These are phyloP conservation scores for Penicillium brasilianum DNA, from an alignment of 2,329 filamentous ascomycete species.

Conservation along the genomic window DNA sequence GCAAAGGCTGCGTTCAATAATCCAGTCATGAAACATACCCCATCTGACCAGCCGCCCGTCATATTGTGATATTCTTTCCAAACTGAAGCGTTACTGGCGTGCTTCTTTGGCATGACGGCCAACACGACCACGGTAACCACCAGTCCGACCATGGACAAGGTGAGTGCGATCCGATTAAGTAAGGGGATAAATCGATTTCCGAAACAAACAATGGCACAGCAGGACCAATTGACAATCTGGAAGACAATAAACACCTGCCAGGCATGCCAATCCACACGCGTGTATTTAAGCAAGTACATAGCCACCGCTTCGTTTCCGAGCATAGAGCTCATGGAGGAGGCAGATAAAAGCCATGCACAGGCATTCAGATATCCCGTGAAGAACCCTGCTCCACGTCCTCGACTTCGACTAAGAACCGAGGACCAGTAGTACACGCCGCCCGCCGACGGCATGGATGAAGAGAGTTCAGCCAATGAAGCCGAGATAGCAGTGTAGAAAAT, in stretches of 20 bases:
- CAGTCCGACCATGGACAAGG: conserved; percentile 56
- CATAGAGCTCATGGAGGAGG: conserved; percentile 40
- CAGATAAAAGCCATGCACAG: conserved; percentile 40
- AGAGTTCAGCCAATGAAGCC: conserved; percentile 61
- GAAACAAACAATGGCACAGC: conserved; percentile 56
- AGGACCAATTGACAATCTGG: conserved; percentile 58
- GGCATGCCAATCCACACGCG: conserved; percentile 30
- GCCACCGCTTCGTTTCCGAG: conserved; percentile 39
- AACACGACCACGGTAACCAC: conserved; percentile 55
- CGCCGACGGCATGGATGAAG: conserved; percentile 62
- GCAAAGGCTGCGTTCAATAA: conserved; percentile 70
- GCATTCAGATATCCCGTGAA: conserved; percentile 46
- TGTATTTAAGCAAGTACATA: conserved; percentile 38
- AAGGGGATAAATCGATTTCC: conserved; percentile 56
- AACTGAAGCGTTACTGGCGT: conserved; percentile 34
- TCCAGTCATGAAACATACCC: conserved; percentile 59
- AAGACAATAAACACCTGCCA: conserved; percentile 43
- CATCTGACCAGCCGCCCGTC: conserved; percentile 40
- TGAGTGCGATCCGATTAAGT: conserved; percentile 60
- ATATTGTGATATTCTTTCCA: conserved; percentile 38
- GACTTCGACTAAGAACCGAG: conserved; percentile 55
- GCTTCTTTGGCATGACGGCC: conserved; percentile 53
- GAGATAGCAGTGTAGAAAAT: conserved; percentile 61
- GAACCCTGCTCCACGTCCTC: conserved; percentile 52
- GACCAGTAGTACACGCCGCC: conserved; percentile 63